Conservation (phyloP, 2,329 filamentous ascomycete species). For the Raffaelea ambrosiae region DNA sequence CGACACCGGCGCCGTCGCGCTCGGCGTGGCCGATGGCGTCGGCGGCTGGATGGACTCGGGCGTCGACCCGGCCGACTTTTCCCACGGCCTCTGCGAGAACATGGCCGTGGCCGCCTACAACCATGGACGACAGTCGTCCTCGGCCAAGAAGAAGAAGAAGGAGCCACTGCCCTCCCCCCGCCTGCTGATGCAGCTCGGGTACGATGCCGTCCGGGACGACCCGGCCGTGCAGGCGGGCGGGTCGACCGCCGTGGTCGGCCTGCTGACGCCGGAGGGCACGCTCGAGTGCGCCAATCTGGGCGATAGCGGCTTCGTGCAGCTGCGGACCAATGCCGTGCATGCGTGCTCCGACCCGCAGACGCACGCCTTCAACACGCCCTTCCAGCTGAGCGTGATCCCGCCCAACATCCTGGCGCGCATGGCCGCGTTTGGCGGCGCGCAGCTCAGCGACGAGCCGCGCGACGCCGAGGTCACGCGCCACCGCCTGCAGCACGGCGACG, state of each 20-base stretch:
- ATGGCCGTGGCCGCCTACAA: constrained; percentile 72
- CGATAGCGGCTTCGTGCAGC: constrained; percentile 85
- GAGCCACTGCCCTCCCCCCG: constrained; percentile 48
- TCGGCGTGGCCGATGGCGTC: constrained; percentile 90
- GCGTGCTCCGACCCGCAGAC: constrained; percentile 79
- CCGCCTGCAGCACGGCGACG: constrained; percentile 76
- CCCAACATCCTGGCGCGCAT: constrained; percentile 70
- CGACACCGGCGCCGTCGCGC: constrained; percentile 61
- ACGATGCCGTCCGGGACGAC: constrained; percentile 73
- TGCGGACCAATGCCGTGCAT: constrained; percentile 79
- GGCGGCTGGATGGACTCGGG: constrained; percentile 91
- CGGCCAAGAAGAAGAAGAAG: constrained; percentile 20
- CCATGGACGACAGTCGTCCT: constrained; percentile 29
- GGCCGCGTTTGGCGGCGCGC: constrained; percentile 72
- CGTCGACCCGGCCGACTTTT: constrained; percentile 91
- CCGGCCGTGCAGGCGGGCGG: constrained; percentile 69
- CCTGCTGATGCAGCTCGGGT: constrained; percentile 71
- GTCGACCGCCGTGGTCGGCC: constrained; percentile 83
- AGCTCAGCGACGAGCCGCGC: constrained; percentile 72
- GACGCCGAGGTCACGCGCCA: constrained; percentile 77
- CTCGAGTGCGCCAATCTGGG: constrained; percentile 90
- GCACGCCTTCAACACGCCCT: constrained; percentile 96
- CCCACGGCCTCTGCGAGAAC: constrained; percentile 84
- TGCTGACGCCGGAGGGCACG: constrained; percentile 62
- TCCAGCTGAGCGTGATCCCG: constrained; percentile 84